Conservation (phyloP, 305 asterid species). For the Solanum hybrid region DNA sequence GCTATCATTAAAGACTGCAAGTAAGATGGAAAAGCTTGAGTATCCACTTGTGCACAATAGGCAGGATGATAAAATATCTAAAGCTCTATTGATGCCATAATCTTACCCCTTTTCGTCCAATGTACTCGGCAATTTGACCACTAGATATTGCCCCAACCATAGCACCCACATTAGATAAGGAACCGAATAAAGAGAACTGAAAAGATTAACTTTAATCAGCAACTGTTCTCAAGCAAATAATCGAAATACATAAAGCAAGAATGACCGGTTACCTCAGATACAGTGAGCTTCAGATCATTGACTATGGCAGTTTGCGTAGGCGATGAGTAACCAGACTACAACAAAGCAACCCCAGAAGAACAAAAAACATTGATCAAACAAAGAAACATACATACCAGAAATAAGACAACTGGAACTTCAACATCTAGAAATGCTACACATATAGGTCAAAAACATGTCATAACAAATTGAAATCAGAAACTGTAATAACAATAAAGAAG, state of each 20-base stretch:
- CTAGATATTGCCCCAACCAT: constrained; percentile 98
- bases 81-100: neutral
- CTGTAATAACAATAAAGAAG: neutral
- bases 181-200: constrained; percentile 85
- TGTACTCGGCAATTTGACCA: constrained; percentile 93
- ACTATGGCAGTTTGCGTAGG: constrained; percentile 76
- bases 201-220: constrained; percentile 14
- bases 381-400: neutral
- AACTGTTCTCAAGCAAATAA: neutral
- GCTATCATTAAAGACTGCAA: constrained; percentile 82
- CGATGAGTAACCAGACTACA: constrained; percentile 81
- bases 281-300: constrained; percentile 60
- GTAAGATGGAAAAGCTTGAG: constrained; percentile 1
- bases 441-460: neutral
- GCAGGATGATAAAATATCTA: neutral
- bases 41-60: neutral
- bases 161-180: constrained; percentile 86
- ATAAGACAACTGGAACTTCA: neutral
- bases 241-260: neutral
- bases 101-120: constrained; percentile 91
- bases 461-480: neutral
- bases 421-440: neutral
- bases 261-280: constrained; percentile 60
- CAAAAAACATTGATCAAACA: neutral
- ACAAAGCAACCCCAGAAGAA: constrained; percentile 8